These are phyloP conservation scores for Cyathus striatus DNA, from an alignment of 768 basidiomycete genomes.

Conservation along the genomic window DNA sequence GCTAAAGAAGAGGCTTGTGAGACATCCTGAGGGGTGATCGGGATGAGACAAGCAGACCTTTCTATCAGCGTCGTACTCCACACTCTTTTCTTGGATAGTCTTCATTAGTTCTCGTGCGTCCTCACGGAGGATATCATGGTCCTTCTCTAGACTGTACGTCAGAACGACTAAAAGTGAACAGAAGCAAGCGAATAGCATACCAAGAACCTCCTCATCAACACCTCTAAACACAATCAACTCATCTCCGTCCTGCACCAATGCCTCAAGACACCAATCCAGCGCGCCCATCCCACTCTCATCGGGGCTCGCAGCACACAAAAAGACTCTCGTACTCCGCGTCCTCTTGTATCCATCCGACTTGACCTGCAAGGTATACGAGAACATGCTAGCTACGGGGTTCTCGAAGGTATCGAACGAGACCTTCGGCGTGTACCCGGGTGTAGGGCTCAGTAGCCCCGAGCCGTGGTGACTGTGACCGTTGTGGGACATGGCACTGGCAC, in stretches of 20 bases:
- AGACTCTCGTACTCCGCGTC: conserved; percentile 75
- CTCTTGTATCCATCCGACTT: conserved; percentile 80
- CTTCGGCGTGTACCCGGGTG: conserved; percentile 50
- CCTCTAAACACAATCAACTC: conserved; percentile 91
- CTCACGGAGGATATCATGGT: conserved; percentile 72
- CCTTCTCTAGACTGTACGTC: conserved; percentile 47
- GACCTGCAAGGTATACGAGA: conserved; percentile 81
- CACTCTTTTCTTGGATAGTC: conserved; percentile 73
- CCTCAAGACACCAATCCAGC: conserved; percentile 88
- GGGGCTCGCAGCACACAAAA: conserved; percentile 81
- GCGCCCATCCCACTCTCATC: conserved; percentile 89
- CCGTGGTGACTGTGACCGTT: neutral
- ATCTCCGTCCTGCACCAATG: conserved; percentile 82
- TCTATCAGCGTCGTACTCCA: conserved; percentile 71
- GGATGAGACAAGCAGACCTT: conserved; percentile 37
- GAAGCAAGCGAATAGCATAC: conserved; percentile 31
- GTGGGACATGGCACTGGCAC: neutral
- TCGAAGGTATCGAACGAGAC: conserved; percentile 89
- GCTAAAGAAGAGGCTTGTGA: conserved; percentile 28
- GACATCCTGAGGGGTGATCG: too few species aligned
- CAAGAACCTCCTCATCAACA: conserved; percentile 80
- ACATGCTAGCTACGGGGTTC: conserved; percentile 76
- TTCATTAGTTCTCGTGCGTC: conserved; percentile 83
- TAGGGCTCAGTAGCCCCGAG: conserved; percentile 1
- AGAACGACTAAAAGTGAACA: neutral